Percentiles rank a stretch among this genome's conserved stretches.
Conservation (phyloP, 2,329 filamentous ascomycete species). For the Penicillium sclerotigenum region DNA sequence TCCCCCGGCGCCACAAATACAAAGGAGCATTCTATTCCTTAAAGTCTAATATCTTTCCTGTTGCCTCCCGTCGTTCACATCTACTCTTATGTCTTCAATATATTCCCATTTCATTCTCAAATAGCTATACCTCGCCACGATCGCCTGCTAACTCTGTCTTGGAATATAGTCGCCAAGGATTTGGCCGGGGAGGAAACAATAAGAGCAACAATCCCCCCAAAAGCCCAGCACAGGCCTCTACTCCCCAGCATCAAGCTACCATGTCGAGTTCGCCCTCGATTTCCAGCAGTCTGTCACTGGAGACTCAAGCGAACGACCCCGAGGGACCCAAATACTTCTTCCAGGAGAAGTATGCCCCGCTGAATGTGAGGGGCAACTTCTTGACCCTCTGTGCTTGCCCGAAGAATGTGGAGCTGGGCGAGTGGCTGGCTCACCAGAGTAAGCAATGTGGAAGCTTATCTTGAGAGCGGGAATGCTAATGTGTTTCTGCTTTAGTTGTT, state of each 20-base stretch:
- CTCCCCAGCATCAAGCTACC: conserved; percentile 27
- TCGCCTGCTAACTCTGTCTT: conserved; percentile 26
- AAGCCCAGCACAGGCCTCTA: conserved; percentile 30
- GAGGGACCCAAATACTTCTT: conserved; percentile 51
- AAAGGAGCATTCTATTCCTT: conserved; percentile 16
- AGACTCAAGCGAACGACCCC: conserved; percentile 41
- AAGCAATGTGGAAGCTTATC: conserved; percentile 29
- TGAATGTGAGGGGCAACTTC: conserved; percentile 96
- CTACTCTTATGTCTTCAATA: conserved; percentile 1
- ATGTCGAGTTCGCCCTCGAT: conserved; percentile 42
- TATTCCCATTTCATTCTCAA: conserved; percentile 7
- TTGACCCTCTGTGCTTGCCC: conserved; percentile 91
- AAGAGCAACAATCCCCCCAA: conserved; percentile 44
- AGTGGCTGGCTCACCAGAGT: conserved; percentile 97
- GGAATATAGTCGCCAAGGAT: conserved; percentile 46
- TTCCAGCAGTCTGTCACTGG: conserved; percentile 36
- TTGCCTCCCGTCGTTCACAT: not conserved
- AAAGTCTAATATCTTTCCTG: conserved; percentile 13
- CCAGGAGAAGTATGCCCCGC: conserved; percentile 60
- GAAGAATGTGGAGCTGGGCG: conserved; percentile 87
- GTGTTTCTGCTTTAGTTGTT: conserved; percentile 61
- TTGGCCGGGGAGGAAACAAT: conserved; percentile 48
- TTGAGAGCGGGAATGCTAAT: conserved; percentile 6
- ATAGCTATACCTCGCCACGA: conserved; percentile 3
- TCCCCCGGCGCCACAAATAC: conserved; percentile 19